These are phyloP conservation scores for Magnolia officinalis DNA, from an alignment of 164 flowering plant genomes.

Conservation along the genomic window DNA sequence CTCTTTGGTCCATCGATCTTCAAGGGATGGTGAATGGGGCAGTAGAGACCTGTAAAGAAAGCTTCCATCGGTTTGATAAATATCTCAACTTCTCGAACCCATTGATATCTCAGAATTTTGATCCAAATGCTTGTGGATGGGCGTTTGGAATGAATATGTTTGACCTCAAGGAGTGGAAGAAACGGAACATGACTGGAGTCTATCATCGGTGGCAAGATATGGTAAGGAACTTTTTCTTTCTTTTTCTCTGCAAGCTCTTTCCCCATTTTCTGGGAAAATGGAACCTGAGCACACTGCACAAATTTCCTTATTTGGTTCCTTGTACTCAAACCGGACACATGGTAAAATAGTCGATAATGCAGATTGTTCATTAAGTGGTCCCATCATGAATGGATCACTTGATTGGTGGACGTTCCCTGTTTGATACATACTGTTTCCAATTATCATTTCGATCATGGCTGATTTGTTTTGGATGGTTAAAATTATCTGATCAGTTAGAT, in stretches of 20 bases:
- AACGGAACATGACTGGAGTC: conserved; percentile 77
- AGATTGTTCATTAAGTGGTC: no score
- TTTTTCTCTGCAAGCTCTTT: neutral
- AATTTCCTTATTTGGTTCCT: no score
- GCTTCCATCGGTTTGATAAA: conserved; percentile 92
- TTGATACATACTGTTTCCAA: no score
- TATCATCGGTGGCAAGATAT: conserved; percentile 91
- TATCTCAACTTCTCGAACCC: conserved; percentile 95
- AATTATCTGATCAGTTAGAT: no score
- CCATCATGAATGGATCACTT: no score
- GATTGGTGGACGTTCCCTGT: no score
- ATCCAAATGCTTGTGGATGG: conserved; percentile 97
- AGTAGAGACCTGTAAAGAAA: conserved; percentile 94
- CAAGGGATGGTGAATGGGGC: conserved; percentile 97
- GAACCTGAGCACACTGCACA: neutral
- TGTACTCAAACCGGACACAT: no score
- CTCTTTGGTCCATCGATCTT: conserved; percentile 80
- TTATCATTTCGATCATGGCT: no score
- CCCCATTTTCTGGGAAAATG: neutral
- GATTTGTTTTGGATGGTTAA: no score
- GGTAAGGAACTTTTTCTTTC: conserved; percentile 38
- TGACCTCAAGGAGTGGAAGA: conserved; percentile 87
- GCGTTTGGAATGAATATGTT: conserved; percentile 98
- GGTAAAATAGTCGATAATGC: no score
- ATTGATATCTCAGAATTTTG: conserved; percentile 62